Conservation (phyloP, 2,329 filamentous ascomycete species). For the Berkeleyomyces basicola region DNA sequence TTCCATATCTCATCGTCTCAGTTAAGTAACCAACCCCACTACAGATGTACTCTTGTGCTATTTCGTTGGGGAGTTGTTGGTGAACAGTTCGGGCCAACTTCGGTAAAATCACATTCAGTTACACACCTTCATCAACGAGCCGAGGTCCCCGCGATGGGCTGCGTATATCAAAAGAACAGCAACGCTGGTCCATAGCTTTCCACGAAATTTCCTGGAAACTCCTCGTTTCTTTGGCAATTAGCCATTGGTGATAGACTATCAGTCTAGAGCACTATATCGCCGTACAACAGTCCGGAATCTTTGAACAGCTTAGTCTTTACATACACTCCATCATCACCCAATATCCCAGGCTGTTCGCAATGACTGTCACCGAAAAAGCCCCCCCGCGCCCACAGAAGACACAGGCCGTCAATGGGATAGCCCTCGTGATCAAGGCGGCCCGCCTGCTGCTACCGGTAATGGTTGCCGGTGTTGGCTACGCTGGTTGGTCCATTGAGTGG, state of each 20-base stretch:
- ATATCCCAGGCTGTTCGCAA: neutral
- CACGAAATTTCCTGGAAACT: neutral
- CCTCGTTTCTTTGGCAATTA: neutral
- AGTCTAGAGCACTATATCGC: neutral
- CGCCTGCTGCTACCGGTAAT: constrained; percentile 26
- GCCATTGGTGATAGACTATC: neutral
- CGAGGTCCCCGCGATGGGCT: neutral
- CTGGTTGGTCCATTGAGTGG: constrained; percentile 30
- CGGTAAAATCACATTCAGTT: neutral
- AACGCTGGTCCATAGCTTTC: neutral
- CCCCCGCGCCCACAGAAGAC: neutral
- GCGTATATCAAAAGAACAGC: neutral
- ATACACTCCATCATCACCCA: no score
- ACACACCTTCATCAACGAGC: neutral
- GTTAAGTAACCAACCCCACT: neutral
- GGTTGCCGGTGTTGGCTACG: constrained; percentile 30
- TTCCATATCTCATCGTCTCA: neutral
- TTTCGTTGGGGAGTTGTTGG: neutral
- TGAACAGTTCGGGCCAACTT: neutral
- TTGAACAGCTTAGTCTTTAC: neutral
- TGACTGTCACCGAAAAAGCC: neutral
- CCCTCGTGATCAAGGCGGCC: constrained; percentile 20
- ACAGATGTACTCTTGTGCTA: neutral
- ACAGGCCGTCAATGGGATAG: constrained; percentile 13
- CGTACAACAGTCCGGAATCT: neutral